A percentile compares a stretch with the other conserved stretches of the same genome.
Evolutionary conservation across 2,329 filamentous ascomycete genomes (phyloP).

Genomic region (Colletotrichum falcatum): DNA sequence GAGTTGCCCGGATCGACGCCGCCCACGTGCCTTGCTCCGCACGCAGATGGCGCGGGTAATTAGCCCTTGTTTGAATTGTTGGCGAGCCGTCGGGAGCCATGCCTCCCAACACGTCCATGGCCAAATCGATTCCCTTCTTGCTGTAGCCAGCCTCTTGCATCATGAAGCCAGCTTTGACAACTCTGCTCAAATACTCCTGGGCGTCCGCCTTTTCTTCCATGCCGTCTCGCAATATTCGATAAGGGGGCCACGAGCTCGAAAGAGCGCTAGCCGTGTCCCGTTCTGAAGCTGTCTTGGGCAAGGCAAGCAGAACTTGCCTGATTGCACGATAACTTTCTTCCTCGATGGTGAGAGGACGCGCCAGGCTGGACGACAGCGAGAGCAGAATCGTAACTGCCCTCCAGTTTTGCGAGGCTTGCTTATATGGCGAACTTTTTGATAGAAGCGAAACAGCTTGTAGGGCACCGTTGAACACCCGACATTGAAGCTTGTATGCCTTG

Average conservation of each 20-base stretch:
- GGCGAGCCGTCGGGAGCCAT: constrained; percentile 62
- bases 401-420: constrained; percentile 64
- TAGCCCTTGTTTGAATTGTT: constrained; percentile 63
- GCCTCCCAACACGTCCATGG: constrained; percentile 66
- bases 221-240: constrained; percentile 67
- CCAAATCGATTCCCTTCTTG: constrained; percentile 59
- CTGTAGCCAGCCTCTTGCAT: constrained; percentile 69
- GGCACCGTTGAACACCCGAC: constrained; percentile 52
- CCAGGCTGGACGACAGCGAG: constrained; percentile 61
- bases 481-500: constrained; percentile 45
- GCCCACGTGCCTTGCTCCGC: constrained; percentile 58
- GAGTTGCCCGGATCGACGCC: constrained; percentile 67
- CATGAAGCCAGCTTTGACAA: constrained; percentile 63
- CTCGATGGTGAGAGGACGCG: constrained; percentile 63
- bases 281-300: constrained; percentile 65
- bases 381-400: constrained; percentile 67
- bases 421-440: constrained; percentile 48
- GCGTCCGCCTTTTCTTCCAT: constrained; percentile 66
- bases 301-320: constrained; percentile 63
- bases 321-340: constrained; percentile 66
- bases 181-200: constrained; percentile 66
- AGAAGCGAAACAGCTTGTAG: constrained; percentile 50
- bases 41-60: constrained; percentile 14
- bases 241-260: constrained; percentile 70
- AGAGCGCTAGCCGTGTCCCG: constrained; percentile 61